phyloP scores from a whole-genome alignment of 2,329 filamentous ascomycete genomes.

The Penicillium sp. region DNA sequence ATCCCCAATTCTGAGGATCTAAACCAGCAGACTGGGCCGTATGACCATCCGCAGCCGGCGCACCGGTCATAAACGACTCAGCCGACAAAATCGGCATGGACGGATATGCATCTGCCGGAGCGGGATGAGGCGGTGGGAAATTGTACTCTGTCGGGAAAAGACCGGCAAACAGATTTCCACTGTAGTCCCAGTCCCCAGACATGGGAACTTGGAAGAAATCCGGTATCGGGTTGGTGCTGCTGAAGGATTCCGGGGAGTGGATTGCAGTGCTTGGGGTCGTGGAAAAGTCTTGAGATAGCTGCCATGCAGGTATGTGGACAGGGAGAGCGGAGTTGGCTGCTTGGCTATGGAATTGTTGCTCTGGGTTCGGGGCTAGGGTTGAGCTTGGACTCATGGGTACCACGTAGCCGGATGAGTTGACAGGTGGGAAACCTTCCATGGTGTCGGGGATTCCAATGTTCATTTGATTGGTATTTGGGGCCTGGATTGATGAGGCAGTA shows the following conservation, averaged over 20 bases:
- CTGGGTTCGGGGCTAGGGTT: conserved; percentile 6
- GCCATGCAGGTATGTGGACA: conserved; percentile 13
- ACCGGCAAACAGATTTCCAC: conserved; percentile 26
- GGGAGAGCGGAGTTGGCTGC: background rate
- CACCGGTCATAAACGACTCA: conserved; percentile 19
- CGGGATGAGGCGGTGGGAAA: background rate
- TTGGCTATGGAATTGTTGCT: conserved; percentile 6
- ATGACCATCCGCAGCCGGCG: background rate
- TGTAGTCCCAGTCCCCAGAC: conserved; percentile 77
- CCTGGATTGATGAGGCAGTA: background rate
- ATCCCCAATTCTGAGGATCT: conserved; percentile 7
- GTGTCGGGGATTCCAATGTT: conserved; percentile 25
- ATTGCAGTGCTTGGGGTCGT: conserved; percentile 8
- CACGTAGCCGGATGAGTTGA: conserved; percentile 37
- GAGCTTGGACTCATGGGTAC: conserved; percentile 26
- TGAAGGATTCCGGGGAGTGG: conserved; percentile 31
- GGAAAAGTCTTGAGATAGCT: conserved; percentile 9
- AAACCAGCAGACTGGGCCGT: background rate
- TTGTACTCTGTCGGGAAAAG: conserved; percentile 22
- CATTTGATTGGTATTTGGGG: conserved; percentile 6
- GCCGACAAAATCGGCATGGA: conserved; percentile 19
- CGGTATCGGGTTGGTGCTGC: conserved; percentile 22
- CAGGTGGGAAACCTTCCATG: conserved; percentile 31
- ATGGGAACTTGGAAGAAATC: conserved; percentile 91
- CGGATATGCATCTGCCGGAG: background rate